phyloP scores from a whole-genome alignment of 2,329 filamentous ascomycete species.

The Aschersonia sp. region DNA sequence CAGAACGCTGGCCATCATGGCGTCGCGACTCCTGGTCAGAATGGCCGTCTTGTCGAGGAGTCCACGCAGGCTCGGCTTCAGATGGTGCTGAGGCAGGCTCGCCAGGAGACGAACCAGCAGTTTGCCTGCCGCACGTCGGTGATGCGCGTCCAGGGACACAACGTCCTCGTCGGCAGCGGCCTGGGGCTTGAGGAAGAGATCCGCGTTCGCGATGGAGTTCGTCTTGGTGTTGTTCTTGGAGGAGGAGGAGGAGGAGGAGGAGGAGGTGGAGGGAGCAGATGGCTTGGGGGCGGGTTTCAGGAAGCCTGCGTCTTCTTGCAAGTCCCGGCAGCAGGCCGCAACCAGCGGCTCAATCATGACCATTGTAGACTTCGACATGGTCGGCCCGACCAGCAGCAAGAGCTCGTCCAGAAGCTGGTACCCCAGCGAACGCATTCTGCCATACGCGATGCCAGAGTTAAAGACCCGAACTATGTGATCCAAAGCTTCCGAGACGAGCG shows the following conservation, averaged over 20 bases:
- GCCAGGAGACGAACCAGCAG: conserved; percentile 51
- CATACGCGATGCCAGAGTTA: conserved; percentile 35
- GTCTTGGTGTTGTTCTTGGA: conserved; percentile 14
- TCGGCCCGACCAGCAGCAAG: conserved; percentile 47
- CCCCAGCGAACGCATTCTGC: conserved; percentile 39
- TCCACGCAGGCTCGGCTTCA: conserved; percentile 58
- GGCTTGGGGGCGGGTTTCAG: conserved; percentile 24
- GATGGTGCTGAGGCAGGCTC: conserved; percentile 46
- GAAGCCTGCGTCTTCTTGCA: conserved; percentile 41
- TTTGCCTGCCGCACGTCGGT: conserved; percentile 39
- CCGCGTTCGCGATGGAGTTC: conserved; percentile 46
- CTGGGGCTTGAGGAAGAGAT: conserved; percentile 47
- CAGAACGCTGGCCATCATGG: conserved; percentile 69
- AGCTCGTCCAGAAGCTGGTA: conserved; percentile 47
- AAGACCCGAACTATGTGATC: conserved; percentile 64
- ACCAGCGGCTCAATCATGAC: conserved; percentile 48
- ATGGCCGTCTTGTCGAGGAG: conserved; percentile 73
- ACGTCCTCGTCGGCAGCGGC: conserved; percentile 15
- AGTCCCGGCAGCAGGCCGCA: conserved; percentile 58
- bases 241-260: conserved; percentile 5
- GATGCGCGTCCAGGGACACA: conserved; percentile 24
- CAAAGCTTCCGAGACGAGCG: conserved; percentile 48
- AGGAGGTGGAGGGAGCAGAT: not conserved
- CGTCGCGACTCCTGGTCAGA: conserved; percentile 49
- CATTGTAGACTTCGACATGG: conserved; percentile 51